Percentiles rank a stretch among this genome's conserved stretches.
Evolutionary conservation across 495 filamentous ascomycete species (phyloP).

Genomic region (Halenospora varia): DNA sequence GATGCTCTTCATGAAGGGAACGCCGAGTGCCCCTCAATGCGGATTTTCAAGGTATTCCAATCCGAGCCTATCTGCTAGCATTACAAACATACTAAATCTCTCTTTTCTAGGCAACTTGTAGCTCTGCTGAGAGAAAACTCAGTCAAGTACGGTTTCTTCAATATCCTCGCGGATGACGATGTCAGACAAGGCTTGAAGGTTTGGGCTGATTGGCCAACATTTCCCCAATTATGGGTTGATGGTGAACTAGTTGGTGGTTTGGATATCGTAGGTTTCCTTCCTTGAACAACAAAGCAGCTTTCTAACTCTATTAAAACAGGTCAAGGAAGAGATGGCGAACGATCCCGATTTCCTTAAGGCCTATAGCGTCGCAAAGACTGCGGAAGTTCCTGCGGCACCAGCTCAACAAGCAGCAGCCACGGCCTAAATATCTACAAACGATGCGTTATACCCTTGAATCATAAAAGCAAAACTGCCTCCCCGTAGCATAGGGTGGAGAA

Average conservation of each 20-base stretch:
- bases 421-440: constrained; percentile 3
- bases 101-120: constrained; percentile 67
- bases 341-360: constrained; percentile 73
- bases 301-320: constrained; percentile 25
- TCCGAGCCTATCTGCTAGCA: background rate
- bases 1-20: constrained; percentile 96
- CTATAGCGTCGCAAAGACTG: constrained; percentile 48
- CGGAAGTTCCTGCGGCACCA: background rate
- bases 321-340: constrained; percentile 59
- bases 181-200: constrained; percentile 94
- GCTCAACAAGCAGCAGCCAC: constrained; percentile 10
- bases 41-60: constrained; percentile 61
- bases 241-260: constrained; percentile 49
- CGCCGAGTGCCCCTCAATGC: constrained; percentile 86
- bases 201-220: constrained; percentile 96
- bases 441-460: background rate
- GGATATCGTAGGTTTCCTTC: constrained; percentile 75
- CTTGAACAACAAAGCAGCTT: background rate
- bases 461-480: background rate
- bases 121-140: constrained; percentile 77
- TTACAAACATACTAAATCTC: background rate
- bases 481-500: no score
- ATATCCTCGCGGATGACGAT: constrained; percentile 96
- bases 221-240: constrained; percentile 44
- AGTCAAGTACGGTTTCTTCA: constrained; percentile 98